A percentile compares a stretch with the other conserved stretches of the same genome.
phyloP scores from a whole-genome alignment of 768 basidiomycete species.

The Sistotremastrum suecicum region DNA sequence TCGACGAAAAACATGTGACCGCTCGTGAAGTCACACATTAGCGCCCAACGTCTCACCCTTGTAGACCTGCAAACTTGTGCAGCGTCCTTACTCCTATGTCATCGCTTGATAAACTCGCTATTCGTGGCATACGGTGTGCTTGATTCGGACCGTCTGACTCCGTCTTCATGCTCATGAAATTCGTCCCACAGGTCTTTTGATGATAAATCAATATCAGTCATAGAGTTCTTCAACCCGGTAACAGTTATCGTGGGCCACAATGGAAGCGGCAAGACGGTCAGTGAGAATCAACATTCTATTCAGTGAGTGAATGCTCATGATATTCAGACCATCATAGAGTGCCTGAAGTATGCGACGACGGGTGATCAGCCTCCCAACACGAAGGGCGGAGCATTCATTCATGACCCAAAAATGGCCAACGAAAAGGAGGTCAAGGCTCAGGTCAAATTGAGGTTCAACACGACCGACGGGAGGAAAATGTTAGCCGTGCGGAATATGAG shows the following conservation, averaged over 20 bases:
- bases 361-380: slow-evolving; percentile 97
- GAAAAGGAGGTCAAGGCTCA: slow-evolving; percentile 99
- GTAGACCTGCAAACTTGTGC: too few relatives aligned
- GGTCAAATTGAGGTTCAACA: slow-evolving; percentile 86
- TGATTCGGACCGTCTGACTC: too few relatives aligned
- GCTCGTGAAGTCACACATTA: too few relatives aligned
- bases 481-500: slow-evolving; percentile 80
- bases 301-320: neutral
- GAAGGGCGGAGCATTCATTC: slow-evolving; percentile 95
- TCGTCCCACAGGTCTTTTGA: slow-evolving; percentile 60
- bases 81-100: slow-evolving; percentile 37
- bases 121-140: slow-evolving; percentile 65
- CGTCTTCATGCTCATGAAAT: too few relatives aligned
- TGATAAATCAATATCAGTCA: slow-evolving; percentile 84
- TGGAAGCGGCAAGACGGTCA: slow-evolving; percentile 87
- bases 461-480: slow-evolving; percentile 85
- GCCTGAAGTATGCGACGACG: slow-evolving; percentile 96
- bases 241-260: slow-evolving; percentile 99
- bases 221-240: slow-evolving; percentile 94
- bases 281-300: slow-evolving; percentile 5
- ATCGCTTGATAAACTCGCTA: slow-evolving; percentile 81
- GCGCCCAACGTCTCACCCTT: too few relatives aligned
- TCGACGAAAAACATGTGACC: too few relatives aligned
- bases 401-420: slow-evolving; percentile 99
- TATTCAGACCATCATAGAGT: slow-evolving; percentile 83